Evolutionary conservation across 23 red algal genomes (phyloP).

Genomic region (Gracilaria vermiculophylla): DNA sequence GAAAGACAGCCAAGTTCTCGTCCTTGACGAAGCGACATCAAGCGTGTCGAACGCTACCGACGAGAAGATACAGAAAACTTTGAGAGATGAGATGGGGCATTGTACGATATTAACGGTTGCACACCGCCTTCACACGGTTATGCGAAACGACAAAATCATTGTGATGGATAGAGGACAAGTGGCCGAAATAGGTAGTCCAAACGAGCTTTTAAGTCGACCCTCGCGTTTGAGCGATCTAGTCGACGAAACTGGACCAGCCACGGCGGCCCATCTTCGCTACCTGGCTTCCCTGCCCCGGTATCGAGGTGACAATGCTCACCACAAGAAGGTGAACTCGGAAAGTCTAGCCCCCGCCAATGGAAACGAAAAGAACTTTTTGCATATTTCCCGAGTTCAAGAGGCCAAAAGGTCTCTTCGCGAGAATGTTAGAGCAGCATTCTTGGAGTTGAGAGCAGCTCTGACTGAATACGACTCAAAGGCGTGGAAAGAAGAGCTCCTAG

Average conservation of each 20-base stretch:
- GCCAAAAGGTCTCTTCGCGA: conserved; percentile 5
- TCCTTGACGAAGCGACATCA: conserved; percentile 90
- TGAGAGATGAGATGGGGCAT: conserved; percentile 72
- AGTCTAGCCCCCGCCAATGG: background rate
- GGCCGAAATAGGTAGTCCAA: conserved; percentile 74
- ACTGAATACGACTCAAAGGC: conserved; percentile 5
- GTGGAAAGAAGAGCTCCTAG: background rate
- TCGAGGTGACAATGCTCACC: background rate
- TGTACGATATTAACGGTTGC: conserved; percentile 85
- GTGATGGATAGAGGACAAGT: conserved; percentile 88
- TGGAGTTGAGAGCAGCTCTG: conserved; percentile 27
- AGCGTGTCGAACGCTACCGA: conserved; percentile 78
- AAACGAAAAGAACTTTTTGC: background rate
- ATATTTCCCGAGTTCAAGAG: background rate
- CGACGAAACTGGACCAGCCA: conserved; percentile 63
- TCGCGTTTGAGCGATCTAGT: conserved; percentile 39
- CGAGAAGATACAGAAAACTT: conserved; percentile 69
- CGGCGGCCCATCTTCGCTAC: conserved; percentile 45
- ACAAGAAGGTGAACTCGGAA: background rate
- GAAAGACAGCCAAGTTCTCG: conserved; percentile 66
- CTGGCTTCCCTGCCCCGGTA: conserved; percentile 21
- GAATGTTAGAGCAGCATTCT: conserved; percentile 33
- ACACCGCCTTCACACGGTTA: conserved; percentile 84
- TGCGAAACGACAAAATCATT: conserved; percentile 83
- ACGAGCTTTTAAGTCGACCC: conserved; percentile 54